Conservation (phyloP, 139 green algal species). For the Pseudopediastrum boryanum region DNA sequence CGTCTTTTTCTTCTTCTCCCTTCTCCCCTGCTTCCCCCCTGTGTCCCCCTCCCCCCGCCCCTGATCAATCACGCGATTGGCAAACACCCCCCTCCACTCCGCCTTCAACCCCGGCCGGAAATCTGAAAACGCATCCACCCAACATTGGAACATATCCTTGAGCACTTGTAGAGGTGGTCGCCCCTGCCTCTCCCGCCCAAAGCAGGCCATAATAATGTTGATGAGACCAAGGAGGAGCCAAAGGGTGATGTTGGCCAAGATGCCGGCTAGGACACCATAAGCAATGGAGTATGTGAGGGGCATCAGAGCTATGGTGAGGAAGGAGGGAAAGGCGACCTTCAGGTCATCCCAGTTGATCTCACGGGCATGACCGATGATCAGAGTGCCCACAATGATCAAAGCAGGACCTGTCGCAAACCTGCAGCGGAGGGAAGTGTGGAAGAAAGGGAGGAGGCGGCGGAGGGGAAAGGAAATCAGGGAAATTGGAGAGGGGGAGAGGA, state of each 20-base stretch:
- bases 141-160: slow-evolving; percentile 36
- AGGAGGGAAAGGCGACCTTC: slow-evolving; percentile 34
- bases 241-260: slow-evolving; percentile 56
- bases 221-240: slow-evolving; percentile 33
- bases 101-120: slow-evolving; percentile 26
- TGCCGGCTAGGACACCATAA: slow-evolving; percentile 46
- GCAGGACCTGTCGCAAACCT: slow-evolving; percentile 28
- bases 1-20: too few species aligned
- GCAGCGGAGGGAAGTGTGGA: too few species aligned
- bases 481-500: too few species aligned
- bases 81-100: slow-evolving; percentile 23
- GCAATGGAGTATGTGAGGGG: slow-evolving; percentile 43
- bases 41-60: too few species aligned
- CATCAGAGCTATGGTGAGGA: slow-evolving; percentile 44
- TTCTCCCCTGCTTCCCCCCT: too few species aligned
- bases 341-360: slow-evolving; percentile 41
- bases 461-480: too few species aligned
- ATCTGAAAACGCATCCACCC: slow-evolving; percentile 23
- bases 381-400: slow-evolving; percentile 34
- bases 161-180: neutral
- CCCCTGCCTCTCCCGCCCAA: neutral
- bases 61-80: slow-evolving; percentile 8
- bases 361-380: slow-evolving; percentile 32
- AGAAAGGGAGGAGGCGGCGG: too few species aligned
- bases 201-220: neutral